These are phyloP conservation scores for Teunomyces aglyptinius DNA, from an alignment of 805 yeast genomes.

Conservation along the genomic window DNA sequence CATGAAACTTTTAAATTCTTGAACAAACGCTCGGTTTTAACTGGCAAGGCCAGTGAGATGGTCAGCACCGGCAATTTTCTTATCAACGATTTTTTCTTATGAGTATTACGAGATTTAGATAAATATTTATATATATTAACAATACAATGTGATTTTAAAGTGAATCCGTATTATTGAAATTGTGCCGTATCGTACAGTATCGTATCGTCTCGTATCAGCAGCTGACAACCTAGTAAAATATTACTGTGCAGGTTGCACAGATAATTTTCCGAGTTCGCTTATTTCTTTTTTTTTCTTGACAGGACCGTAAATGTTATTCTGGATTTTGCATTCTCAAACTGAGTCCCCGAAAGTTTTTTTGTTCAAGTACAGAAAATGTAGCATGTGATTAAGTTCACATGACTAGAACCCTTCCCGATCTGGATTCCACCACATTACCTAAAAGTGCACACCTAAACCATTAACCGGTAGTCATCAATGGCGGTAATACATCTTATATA, in stretches of 20 bases:
- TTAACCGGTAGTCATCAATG: not conserved
- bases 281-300: not conserved
- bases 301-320: not conserved
- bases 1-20: slow-evolving; percentile 32
- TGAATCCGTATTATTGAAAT: not conserved
- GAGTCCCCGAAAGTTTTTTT: not conserved
- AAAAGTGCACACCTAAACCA: not conserved
- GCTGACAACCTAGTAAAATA: not conserved
- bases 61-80: slow-evolving; percentile 40
- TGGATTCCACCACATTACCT: not conserved
- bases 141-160: not conserved
- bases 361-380: no score
- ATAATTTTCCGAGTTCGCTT: not conserved
- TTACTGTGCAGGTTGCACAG: slow-evolving; percentile 1
- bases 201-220: not conserved
- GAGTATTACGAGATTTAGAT: slow-evolving; percentile 8
- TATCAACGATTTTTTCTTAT: slow-evolving; percentile 44
- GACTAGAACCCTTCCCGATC: not conserved
- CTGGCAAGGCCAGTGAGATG: slow-evolving; percentile 46
- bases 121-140: not conserved
- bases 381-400: not conserved
- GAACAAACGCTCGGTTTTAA: slow-evolving; percentile 34
- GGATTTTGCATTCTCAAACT: not conserved
- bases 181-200: not conserved
- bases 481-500: not conserved